Base-by-base conservation (phyloP, 2,329 filamentous ascomycete genomes). In the Hymenoscyphus occultus region DNA sequence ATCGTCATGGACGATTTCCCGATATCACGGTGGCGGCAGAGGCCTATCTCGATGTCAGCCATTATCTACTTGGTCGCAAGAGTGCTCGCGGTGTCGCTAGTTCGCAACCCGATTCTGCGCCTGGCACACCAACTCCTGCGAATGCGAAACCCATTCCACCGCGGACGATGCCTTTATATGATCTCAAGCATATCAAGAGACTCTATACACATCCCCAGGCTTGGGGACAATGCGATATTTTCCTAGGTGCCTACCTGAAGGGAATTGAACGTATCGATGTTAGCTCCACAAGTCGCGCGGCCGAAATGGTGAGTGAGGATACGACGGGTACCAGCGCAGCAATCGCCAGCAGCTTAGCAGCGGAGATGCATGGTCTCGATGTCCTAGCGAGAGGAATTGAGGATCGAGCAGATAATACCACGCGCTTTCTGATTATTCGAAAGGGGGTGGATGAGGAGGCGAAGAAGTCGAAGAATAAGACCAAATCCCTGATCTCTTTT, bases 141-240 rank as follows among this genome's bases (percentile, higher is more conserved):
- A 77, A 78, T 56, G 83, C 83, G 2, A 75, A 73, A 56, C 81
- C 81, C 16, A 71, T 72, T n/a, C 78, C 78, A 70, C 81, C 82
- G 32, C 77, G 77, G 68, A 76, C 80, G 48, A 78, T 78, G 68
- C 86, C 87, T 2, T 71, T 83, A 48, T 72, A 75, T 61, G 78
- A 80, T 68, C 77, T 93, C 67, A 77, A 79, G 63, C 82, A 89
- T 71, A 84, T 98, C 73, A 85, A 83, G 71, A 89, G 89, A 73
- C 78, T 99, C 51, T 96, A 97, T 80, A 95, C 92, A 31, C 95
- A 99, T 78, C 93, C 94, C 10, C 95, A 99, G 78, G 95, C 93
- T 35, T 97, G 95, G 82, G 93, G 93, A 32, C 95, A 99, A 79
- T 97, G 93, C 78, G 87, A 88, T 56, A 77, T 75, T 9, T 97